These are phyloP conservation scores for Elaeagnus macrophylla DNA, from an alignment of 306 rosid genomes.

Conservation along the genomic window DNA sequence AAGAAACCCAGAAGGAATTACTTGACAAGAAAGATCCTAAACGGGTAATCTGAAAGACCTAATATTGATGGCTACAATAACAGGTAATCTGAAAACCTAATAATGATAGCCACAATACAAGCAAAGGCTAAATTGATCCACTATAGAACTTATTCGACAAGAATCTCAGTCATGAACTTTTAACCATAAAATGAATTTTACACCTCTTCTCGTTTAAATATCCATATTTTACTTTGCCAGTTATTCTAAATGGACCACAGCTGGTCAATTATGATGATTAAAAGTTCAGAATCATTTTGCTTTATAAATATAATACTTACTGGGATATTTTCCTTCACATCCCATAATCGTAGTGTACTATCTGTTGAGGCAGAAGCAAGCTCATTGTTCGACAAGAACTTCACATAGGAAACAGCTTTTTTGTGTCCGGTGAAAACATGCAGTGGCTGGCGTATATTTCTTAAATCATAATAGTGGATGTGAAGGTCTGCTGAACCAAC, in stretches of 20 bases:
- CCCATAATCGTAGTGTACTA: constrained; percentile 82
- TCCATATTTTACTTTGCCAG: too few species aligned
- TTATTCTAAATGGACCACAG: too few species aligned
- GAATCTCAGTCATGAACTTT: too few species aligned
- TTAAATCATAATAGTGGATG: constrained; percentile 81
- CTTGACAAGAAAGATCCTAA: not conserved
- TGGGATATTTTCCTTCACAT: constrained; percentile 57
- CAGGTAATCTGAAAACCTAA: not conserved
- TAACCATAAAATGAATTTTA: too few species aligned
- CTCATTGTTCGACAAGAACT: constrained; percentile 68
- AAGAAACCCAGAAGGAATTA: not conserved
- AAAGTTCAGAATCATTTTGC: too few species aligned
- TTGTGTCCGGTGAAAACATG: constrained; percentile 70
- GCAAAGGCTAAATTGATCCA: too few species aligned
- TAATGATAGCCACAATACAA: too few species aligned
- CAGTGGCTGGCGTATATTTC: constrained; percentile 72
- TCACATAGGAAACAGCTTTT: constrained; percentile 83
- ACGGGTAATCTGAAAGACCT: not conserved
- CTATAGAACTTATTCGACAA: too few species aligned
- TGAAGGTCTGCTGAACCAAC: constrained; percentile 92
- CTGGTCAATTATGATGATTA: too few species aligned
- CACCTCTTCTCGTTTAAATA: too few species aligned
- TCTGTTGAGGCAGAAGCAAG: constrained; percentile 96
- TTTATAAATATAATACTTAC: constrained; percentile 35
- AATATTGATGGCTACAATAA: too few species aligned